phyloP scores from a whole-genome alignment of 805 yeast genomes.

The Jamesozyma spencerorum region DNA sequence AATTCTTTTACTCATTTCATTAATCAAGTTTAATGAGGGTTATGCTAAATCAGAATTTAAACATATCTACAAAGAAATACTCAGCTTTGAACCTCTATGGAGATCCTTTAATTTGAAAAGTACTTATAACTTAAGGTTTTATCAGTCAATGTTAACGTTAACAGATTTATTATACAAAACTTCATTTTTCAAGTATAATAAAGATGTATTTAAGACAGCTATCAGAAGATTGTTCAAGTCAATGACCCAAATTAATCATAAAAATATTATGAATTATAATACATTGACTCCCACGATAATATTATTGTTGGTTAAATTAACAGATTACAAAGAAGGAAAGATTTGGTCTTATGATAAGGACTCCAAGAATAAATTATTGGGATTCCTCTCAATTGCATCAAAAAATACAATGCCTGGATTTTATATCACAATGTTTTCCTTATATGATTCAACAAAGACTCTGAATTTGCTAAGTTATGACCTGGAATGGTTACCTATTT shows the following conservation, averaged over 20 bases:
- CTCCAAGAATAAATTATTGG: slow-evolving; percentile 36
- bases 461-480: slow-evolving; percentile 15
- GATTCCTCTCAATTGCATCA: slow-evolving; percentile 44
- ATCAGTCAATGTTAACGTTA: slow-evolving; percentile 34
- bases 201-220: slow-evolving; percentile 27
- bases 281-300: slow-evolving; percentile 40
- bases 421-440: slow-evolving; percentile 28
- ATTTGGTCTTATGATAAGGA: slow-evolving; percentile 49
- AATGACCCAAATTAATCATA: slow-evolving; percentile 24
- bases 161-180: slow-evolving; percentile 26
- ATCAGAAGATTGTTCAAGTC: slow-evolving; percentile 30
- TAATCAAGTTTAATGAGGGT: slow-evolving; percentile 17
- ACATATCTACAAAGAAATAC: slow-evolving; percentile 27
- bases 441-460: slow-evolving; percentile 12
- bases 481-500: slow-evolving; percentile 21
- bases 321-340: slow-evolving; percentile 36
- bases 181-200: slow-evolving; percentile 13
- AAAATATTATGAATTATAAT: slow-evolving; percentile 37
- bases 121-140: slow-evolving; percentile 34
- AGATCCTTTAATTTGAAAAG: slow-evolving; percentile 31
- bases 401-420: slow-evolving; percentile 44
- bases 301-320: slow-evolving; percentile 37
- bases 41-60: slow-evolving; percentile 4
- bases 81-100: slow-evolving; percentile 38
- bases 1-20: slow-evolving; percentile 37